Evolutionary conservation across 1,284 basidiomycete species (phyloP), one percentile per base, ranked within the genome.

Genomic region (Malassezia japonica): DNA sequence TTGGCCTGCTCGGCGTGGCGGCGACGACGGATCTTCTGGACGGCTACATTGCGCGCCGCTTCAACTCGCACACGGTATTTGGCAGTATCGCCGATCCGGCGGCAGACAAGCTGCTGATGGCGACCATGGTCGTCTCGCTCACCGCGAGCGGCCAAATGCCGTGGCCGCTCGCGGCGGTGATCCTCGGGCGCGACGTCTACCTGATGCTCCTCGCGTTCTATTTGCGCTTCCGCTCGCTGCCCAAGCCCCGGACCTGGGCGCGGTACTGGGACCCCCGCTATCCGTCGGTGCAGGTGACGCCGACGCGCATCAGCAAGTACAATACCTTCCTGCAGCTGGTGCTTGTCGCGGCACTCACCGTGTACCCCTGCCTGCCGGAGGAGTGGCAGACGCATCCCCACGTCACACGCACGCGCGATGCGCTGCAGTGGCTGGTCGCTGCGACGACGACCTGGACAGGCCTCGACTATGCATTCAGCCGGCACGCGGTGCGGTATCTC

Each of bases 61-160:
- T 83, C 79, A 76, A 60, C 35, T 59, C 55, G 36, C 56, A 61
- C 41, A 84, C 87, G 9, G 88, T 96, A 9, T 79, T 98, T 29
- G 92, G 92, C 9, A 87, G 86, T 10, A 91, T 98, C 52, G 79
- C 96, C 6, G 94, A 99, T 73, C 92, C 92, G 7, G 89, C 91
- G 0, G 92, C 94, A 2, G 92, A 99, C 79, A 99, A 99, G 76
- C 79, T 83, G 21, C 77, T 99, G 38, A 87, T 98, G 84, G 94
- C 92, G 1, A 95, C 91, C 1, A 78, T 98, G 70, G 89, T 88
- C 1, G 77, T 92, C 40, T 85, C 88, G 1, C 76, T 98, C 49
- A 82, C 86, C 0, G 81, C 85, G 77, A 84, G 86, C 60, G 83
- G 82, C 8, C 77, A 92, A 59, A 76, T 98, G 25, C 90, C 92